Evolutionary conservation across 2,329 filamentous ascomycete genomes (phyloP), one percentile per base, ranked within the genome.

Genomic region (Claviceps cyperi): DNA sequence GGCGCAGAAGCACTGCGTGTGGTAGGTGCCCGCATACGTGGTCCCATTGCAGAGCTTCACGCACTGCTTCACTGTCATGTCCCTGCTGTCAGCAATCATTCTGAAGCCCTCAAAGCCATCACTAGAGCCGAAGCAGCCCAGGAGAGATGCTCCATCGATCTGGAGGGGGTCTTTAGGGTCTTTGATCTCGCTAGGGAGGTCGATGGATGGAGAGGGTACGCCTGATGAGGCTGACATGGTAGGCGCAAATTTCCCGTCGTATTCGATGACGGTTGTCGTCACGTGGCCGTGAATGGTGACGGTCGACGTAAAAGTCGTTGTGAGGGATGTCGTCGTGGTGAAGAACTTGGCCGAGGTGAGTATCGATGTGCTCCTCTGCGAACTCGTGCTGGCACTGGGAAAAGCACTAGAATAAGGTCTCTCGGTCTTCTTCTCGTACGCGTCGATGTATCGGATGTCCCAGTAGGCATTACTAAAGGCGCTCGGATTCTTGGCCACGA

Each of bases 361-460:
- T 11, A 9, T 28, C 24, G 24, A 28, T 28, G 9, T 28, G 8
- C 24, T 28, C 8, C 9, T 28, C 24, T 28, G 24, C 24, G 24
- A 28, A 9, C 8, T 28, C 8, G 8, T 28, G 24, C 24, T 28
- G 24, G 24, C 4, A 28, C 24, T 9, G 2, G 24, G 9, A 2
- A 8, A 28, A 4, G 5, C 22, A n/a, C 4, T 3, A 28, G 21
- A 14, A 15, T 0, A 5, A 13, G 40, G 15, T 14, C 4, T 22
- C 40, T 17, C 17, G n/a, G 14, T 9, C 15, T 17, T 19, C 44
- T 50, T 51, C 47, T 60, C 52, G 50, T 75, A 77, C 19, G 72
- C 65, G 32, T 77, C 71, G 51, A 77, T 74, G 56, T 73, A 75
- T 50, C 69, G 65, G 66, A 84, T 68, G 56, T 83, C 59, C 77